A percentile compares a stretch with the other conserved stretches of the same genome.
Conservation (phyloP, 148 eudicot genomes). For the Persicaria maculosa region DNA sequence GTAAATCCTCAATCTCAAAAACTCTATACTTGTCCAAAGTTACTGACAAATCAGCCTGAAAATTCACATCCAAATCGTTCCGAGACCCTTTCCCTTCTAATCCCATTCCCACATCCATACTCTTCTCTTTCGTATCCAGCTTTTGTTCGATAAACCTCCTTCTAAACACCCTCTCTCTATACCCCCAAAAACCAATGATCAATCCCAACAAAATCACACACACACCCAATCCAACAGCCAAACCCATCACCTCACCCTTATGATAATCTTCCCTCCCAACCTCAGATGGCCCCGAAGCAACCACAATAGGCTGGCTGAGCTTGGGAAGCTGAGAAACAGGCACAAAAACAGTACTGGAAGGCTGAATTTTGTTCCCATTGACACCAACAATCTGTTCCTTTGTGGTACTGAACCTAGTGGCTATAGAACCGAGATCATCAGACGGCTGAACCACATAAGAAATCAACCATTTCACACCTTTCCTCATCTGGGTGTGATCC, state of each 20-base stretch:
- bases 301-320: constrained; percentile 34
- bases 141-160: constrained; percentile 15
- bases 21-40: constrained; percentile 86
- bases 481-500: constrained; percentile 25
- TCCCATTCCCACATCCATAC: background rate
- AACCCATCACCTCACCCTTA: constrained; percentile 40
- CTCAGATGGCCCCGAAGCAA: background rate
- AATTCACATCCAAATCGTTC: constrained; percentile 40
- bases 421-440: constrained; percentile 40
- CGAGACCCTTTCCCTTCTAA: constrained; percentile 19
- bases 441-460: constrained; percentile 68
- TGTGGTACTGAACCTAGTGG: constrained; percentile 37
- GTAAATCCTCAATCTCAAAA: constrained; percentile 55
- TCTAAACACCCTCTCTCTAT: constrained; percentile 31
- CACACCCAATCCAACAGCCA: constrained; percentile 56
- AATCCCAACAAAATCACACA: constrained; percentile 41
- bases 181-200: constrained; percentile 34
- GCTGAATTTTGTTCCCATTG: constrained; percentile 29
- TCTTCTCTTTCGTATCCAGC: constrained; percentile 9
- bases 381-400: constrained; percentile 28
- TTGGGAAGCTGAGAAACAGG: constrained; percentile 60
- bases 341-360: constrained; percentile 51
- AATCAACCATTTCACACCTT: constrained; percentile 35
- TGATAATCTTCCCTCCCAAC: constrained; percentile 11
- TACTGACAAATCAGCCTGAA: constrained; percentile 78